A percentile compares a stretch with the other conserved stretches of the same genome.
phyloP scores from a whole-genome alignment of 345 rosid genomes.

The Luvunga scandens region DNA sequence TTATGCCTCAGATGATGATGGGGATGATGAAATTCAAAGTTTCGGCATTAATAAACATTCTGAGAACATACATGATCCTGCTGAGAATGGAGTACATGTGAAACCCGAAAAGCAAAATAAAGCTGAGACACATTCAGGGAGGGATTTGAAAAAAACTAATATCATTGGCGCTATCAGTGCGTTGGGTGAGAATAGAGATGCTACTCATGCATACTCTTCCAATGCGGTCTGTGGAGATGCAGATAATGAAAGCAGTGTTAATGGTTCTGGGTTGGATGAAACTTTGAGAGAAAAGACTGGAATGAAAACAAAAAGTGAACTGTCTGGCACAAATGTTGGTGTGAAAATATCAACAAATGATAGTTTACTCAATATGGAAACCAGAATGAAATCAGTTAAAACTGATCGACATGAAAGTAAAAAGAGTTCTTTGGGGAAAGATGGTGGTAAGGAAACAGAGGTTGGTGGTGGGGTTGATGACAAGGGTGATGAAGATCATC shows the following conservation, averaged over 20 bases:
- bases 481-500: constrained; percentile 35
- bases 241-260: constrained; percentile 27
- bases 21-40: constrained; percentile 42
- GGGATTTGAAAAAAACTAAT: constrained; percentile 22
- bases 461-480: constrained; percentile 26
- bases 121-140: constrained; percentile 16
- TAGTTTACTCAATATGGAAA: constrained; percentile 37
- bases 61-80: constrained; percentile 23
- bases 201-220: constrained; percentile 18
- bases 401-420: constrained; percentile 42
- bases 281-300: constrained; percentile 11
- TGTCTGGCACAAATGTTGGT: constrained; percentile 17
- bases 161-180: constrained; percentile 12
- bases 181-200: constrained; percentile 16
- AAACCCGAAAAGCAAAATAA: constrained; percentile 24
- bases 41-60: constrained; percentile 32
- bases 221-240: constrained; percentile 1
- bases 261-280: constrained; percentile 27
- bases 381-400: constrained; percentile 32
- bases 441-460: constrained; percentile 30
- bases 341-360: constrained; percentile 25
- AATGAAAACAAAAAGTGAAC: constrained; percentile 23
- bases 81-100: constrained; percentile 37
- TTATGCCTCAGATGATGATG: constrained; percentile 84
- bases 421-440: constrained; percentile 37